Evolutionary conservation across 352 stramenopile species (phyloP).

Genomic region (Globisporangium radiosum): DNA sequence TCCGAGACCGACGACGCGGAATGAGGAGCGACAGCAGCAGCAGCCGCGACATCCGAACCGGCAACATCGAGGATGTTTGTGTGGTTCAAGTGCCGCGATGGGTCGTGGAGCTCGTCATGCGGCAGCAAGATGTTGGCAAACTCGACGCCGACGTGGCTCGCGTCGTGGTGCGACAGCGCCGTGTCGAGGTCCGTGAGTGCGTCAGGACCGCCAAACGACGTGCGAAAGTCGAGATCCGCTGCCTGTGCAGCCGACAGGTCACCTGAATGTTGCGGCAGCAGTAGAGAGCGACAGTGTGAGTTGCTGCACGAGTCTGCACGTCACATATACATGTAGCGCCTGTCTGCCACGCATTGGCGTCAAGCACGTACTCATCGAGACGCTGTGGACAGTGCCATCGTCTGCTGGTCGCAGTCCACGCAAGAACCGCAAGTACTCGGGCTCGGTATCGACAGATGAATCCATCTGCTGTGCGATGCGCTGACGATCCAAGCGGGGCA

Average conservation of each 20-base stretch:
- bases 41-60: conserved; percentile 7
- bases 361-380: conserved; percentile 29
- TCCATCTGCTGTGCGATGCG: conserved; percentile 15
- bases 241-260: conserved; percentile 45
- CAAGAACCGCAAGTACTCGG: conserved; percentile 78
- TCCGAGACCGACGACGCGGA: conserved; percentile 13
- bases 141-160: conserved; percentile 46
- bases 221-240: conserved; percentile 71
- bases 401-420: conserved; percentile 52
- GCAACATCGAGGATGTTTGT: conserved; percentile 11
- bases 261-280: conserved; percentile 9
- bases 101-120: conserved; percentile 41
- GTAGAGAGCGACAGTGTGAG: background rate
- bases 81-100: background rate
- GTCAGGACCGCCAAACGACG: conserved; percentile 51
- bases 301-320: background rate
- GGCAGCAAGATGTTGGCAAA: conserved; percentile 67
- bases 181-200: conserved; percentile 54
- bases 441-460: conserved; percentile 27
- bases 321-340: background rate
- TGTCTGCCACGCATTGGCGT: background rate
- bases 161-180: conserved; percentile 28
- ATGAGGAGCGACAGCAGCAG: background rate
- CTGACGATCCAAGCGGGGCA: too few relatives aligned
- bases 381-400: conserved; percentile 33